Evolutionary conservation across 2,329 filamentous ascomycete genomes (phyloP).

Genomic region (Colletotrichum salicis): DNA sequence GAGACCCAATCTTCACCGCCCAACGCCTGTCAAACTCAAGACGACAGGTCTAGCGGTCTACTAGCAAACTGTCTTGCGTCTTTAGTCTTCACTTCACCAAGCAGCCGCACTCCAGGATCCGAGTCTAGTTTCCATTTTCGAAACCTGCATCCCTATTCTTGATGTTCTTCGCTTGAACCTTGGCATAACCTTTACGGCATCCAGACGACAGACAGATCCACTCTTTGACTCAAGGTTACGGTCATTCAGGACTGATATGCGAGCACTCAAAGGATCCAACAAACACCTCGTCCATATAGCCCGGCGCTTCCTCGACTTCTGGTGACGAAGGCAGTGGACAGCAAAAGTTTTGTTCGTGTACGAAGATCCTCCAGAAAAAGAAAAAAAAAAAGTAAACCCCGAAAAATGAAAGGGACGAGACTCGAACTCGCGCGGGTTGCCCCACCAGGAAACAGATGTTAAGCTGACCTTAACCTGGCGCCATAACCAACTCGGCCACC

Average conservation of each 20-base stretch:
- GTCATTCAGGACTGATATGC: background rate
- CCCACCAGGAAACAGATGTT: background rate
- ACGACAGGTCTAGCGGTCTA: slow-evolving; percentile 16
- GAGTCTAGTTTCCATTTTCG: background rate
- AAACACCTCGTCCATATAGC: background rate
- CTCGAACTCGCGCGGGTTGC: background rate
- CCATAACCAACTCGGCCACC: background rate
- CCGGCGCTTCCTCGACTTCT: background rate
- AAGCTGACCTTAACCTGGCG: background rate
- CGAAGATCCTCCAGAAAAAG: too few relatives aligned
- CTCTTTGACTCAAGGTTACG: too few relatives aligned
- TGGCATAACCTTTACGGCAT: too few relatives aligned
- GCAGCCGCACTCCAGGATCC: background rate
- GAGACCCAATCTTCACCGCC: slow-evolving; percentile 15
- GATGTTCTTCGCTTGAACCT: background rate
- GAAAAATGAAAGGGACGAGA: background rate
- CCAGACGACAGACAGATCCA: too few relatives aligned
- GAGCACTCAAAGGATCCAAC: background rate
- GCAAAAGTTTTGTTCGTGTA: too few relatives aligned
- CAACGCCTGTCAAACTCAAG: background rate
- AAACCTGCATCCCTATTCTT: background rate
- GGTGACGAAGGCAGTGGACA: background rate
- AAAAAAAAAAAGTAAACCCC: too few relatives aligned
- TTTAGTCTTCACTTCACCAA: background rate
- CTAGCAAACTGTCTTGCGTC: background rate